Conservation (phyloP, 2,329 filamentous ascomycete species). For the Sarocladium kiliense region DNA sequence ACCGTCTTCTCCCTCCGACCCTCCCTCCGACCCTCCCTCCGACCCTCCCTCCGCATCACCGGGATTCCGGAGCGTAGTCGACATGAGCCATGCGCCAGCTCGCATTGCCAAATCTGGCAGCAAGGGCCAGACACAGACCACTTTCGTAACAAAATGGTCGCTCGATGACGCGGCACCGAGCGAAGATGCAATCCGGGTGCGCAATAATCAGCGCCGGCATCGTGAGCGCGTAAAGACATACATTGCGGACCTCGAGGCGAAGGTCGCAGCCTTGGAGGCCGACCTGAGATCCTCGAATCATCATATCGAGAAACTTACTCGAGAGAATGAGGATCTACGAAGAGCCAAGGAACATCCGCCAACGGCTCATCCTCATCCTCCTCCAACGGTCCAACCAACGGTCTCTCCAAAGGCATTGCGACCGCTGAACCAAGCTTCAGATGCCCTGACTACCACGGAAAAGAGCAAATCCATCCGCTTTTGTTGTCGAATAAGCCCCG, state of each 20-base stretch:
- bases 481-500: not conserved
- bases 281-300: slow-evolving; percentile 16
- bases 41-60: not conserved
- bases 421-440: not conserved
- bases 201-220: slow-evolving; percentile 48
- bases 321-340: not conserved
- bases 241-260: slow-evolving; percentile 23
- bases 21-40: not conserved
- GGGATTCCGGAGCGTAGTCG: not conserved
- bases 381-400: not conserved
- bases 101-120: not conserved
- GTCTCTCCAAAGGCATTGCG: not conserved
- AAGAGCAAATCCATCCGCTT: not conserved
- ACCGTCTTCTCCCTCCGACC: not conserved
- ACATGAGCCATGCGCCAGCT: slow-evolving; percentile 5
- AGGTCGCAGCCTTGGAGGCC: not conserved
- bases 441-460: not conserved
- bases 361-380: not conserved
- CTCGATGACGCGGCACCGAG: slow-evolving; percentile 16
- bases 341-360: not conserved
- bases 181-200: slow-evolving; percentile 32
- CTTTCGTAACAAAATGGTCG: not conserved
- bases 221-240: slow-evolving; percentile 36
- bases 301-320: slow-evolving; percentile 10
- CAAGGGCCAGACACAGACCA: not conserved